These are phyloP conservation scores for Pythium rhizo-oryzae DNA, from an alignment of 352 stramenopile species.

Conservation along the genomic window DNA sequence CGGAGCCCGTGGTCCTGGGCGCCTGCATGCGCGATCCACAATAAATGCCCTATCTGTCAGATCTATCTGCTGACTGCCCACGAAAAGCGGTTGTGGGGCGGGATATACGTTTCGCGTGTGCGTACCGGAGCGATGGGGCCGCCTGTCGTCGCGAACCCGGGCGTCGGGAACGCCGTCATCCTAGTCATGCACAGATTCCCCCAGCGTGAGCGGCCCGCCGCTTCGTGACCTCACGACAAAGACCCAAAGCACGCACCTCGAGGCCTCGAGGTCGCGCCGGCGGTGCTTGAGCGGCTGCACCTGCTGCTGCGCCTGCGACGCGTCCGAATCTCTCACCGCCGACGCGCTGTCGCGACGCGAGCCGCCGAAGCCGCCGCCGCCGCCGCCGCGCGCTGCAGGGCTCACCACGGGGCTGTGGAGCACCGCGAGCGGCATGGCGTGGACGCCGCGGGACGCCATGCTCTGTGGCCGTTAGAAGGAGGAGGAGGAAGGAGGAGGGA, in stretches of 20 bases:
- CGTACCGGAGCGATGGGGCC: not conserved
- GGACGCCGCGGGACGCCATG: slow-evolving; percentile 1
- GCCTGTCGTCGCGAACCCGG: not conserved
- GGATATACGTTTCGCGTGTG: not conserved
- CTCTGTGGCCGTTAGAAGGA: too few species aligned
- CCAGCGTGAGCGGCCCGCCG: too few species aligned
- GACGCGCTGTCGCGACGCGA: too few species aligned
- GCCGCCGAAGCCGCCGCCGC: too few species aligned
- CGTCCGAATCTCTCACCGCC: too few species aligned
- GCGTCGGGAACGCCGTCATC: slow-evolving; percentile 21
- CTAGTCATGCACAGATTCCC: not conserved
- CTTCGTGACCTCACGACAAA: too few species aligned
- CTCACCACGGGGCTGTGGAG: not conserved
- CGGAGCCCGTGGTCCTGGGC: not conserved
- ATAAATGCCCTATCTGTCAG: too few species aligned
- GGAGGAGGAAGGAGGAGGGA: not conserved
- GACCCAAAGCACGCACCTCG: slow-evolving; percentile 6
- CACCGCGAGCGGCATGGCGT: not conserved
- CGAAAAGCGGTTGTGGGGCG: too few species aligned
- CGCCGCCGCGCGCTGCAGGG: not conserved
- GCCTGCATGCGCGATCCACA: not conserved
- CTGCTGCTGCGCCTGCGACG: too few species aligned
- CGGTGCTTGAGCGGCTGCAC: slow-evolving; percentile 4
- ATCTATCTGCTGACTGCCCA: too few species aligned
- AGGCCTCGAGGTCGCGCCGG: slow-evolving; percentile 5